A percentile compares a stretch with the other conserved stretches of the same genome.
Evolutionary conservation across 306 rosid genomes (phyloP).

Genomic region (Potentilla sterilis): DNA sequence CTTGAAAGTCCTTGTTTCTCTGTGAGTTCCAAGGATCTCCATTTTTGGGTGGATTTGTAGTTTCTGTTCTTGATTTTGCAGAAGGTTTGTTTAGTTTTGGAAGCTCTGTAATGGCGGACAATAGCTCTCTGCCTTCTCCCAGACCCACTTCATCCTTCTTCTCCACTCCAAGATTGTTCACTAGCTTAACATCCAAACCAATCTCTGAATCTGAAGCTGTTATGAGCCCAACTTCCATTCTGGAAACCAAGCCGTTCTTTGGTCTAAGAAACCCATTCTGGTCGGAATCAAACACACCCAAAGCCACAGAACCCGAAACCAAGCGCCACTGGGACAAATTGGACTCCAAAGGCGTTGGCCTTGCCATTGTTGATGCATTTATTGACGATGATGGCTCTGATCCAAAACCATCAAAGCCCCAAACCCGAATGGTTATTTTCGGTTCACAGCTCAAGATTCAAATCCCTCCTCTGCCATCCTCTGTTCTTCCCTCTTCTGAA

Average conservation of each 20-base stretch:
- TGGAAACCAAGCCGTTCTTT: constrained; percentile 57
- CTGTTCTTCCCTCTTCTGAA: constrained; percentile 28
- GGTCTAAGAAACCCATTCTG: constrained; percentile 57
- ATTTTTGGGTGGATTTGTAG: neutral
- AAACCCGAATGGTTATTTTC: constrained; percentile 59
- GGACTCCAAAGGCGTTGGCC: constrained; percentile 68
- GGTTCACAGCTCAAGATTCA: constrained; percentile 86
- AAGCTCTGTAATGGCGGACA: constrained; percentile 53
- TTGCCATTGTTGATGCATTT: constrained; percentile 76
- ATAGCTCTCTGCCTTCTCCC: constrained; percentile 40
- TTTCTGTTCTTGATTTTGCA: constrained; percentile 22
- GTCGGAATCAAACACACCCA: constrained; percentile 49
- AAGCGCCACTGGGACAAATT: constrained; percentile 54
- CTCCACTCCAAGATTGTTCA: constrained; percentile 56
- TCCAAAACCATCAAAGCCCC: constrained; percentile 33
- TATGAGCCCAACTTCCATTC: constrained; percentile 83
- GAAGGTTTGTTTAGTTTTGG: constrained; percentile 16
- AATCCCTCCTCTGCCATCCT: constrained; percentile 43
- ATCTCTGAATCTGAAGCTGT: constrained; percentile 55
- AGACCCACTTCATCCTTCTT: constrained; percentile 47
- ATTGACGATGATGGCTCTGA: constrained; percentile 39
- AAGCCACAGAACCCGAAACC: constrained; percentile 43
- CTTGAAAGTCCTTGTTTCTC: constrained; percentile 7
- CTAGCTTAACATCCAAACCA: constrained; percentile 41
- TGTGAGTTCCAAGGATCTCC: neutral